Evolutionary conservation across 345 rosid genomes (phyloP).

Genomic region (Trapa incisa): DNA sequence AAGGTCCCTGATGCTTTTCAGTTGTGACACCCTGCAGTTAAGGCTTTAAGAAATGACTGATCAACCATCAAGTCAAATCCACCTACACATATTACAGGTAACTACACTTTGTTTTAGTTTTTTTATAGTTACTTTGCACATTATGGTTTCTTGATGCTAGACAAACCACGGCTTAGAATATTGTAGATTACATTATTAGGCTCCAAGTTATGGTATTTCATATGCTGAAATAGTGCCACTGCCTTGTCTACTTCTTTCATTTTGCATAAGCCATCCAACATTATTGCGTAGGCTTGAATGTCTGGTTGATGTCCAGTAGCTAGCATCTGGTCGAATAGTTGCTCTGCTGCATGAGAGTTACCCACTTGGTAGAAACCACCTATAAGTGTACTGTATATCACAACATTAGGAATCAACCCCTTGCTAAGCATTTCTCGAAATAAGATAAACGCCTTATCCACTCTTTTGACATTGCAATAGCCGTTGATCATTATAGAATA

Average conservation of each 20-base stretch:
- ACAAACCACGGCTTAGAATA: slow-evolving; percentile 5
- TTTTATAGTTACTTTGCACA: slow-evolving; percentile 3
- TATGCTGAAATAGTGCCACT: not conserved
- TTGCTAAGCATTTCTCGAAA: slow-evolving; percentile 1
- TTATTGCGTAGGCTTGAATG: slow-evolving; percentile 5
- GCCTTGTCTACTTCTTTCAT: slow-evolving; percentile 1
- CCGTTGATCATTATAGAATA: slow-evolving; percentile 7
- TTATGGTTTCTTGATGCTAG: slow-evolving; percentile 2
- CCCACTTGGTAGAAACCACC: slow-evolving; percentile 5
- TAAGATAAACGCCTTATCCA: not conserved
- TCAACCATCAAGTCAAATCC: too few relatives aligned
- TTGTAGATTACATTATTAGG: not conserved
- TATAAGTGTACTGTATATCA: slow-evolving; percentile 6
- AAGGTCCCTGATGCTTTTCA: too few relatives aligned
- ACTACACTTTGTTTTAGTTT: not conserved
- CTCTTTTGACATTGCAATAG: not conserved
- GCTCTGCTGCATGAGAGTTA: not conserved
- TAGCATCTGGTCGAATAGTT: not conserved
- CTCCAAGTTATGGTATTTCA: slow-evolving; percentile 4
- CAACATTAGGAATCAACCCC: slow-evolving; percentile 10
- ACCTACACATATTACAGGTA: not conserved
- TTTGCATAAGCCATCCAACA: slow-evolving; percentile 12
- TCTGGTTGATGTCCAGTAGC: not conserved
- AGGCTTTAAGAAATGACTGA: too few relatives aligned
- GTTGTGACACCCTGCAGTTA: too few relatives aligned